Evolutionary conservation across 2,329 filamentous ascomycete genomes (phyloP), one percentile per base, ranked within the genome.

Genomic region (Gliomastix tumulicola): DNA sequence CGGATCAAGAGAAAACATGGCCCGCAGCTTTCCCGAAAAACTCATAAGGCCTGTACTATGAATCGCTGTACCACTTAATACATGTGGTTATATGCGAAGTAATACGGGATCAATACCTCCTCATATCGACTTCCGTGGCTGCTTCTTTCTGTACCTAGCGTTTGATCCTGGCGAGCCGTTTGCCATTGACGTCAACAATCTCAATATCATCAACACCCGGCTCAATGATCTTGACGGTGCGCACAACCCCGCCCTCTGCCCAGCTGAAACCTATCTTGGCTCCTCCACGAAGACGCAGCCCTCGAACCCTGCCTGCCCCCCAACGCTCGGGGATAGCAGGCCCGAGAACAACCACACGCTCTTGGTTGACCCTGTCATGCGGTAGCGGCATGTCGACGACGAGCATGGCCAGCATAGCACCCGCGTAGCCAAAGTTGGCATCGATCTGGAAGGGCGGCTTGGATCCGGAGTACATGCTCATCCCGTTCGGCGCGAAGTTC

Each of bases 381-480:
- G 49, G 23, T 7, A 53, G 42, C 1, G 64, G 61, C 28, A 72
- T 35, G 49, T 75, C 68, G 15, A 73, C 61, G 33, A 73, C 59
- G 27, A 76, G 48, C 69, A 76, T 69, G 40, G 60, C 57, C 37
- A 75, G 41, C 35, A 74, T 57, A 0, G 68, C 69, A 0, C 69
- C 73, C 4, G 57, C 59, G 17, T 65, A 50, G 3, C 72, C 74
- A 41, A 74, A 76, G 46, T 78, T 77, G 7, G 71, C 74, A 48
- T 78, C 74, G 39, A 77, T 75, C 54, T 77, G 74, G 43, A 77
- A 77, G 2, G 74, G 69, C 32, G 53, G 50, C 5, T 59, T 50
- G 8, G 53, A 48, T 1, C 58, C 69, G 8, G 44, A 52, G 45
- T 76, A 77, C 63, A 76, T 71, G 30, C 60, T 66, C 19, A 76